Evolutionary conservation across 768 basidiomycete genomes (phyloP), one percentile per base, ranked within the genome.

Genomic region (Tylopilus sp.): DNA sequence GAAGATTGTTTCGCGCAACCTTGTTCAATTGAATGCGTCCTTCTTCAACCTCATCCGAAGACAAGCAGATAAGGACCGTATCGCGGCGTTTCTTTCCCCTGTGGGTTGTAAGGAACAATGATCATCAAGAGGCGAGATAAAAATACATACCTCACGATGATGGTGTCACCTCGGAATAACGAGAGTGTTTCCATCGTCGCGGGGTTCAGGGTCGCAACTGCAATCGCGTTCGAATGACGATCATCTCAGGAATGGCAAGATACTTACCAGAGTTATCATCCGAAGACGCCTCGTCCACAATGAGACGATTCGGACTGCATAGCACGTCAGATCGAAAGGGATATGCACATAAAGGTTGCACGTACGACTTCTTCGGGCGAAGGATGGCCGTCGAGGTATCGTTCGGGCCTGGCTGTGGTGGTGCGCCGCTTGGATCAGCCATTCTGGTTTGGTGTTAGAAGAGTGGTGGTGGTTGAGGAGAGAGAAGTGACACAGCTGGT

Each of bases 21-120:
- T 98, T 98, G 86, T 99, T 99, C 75, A 99, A 77, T 65, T 97
- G 95, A 58, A 99, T 95, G 69, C 92, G 91, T 53, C 97, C 96
- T 73, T 98, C 97, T 63, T 98, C 97, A 56, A 98, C 92, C 56
- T 96, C 92, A 65, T 98, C 97, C 36, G 89, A 90, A 66, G 88
- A 89, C 66, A 99, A 73, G 66, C 94, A 97, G 70, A 98, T 98
- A 56, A 99, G 86, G 38, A 99, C 97, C 9, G 96, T 98, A 64
- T 98, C 95, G 63, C 89, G 86, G 66, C 97, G 86, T 78, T 97
- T 95, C 83, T 98, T 98, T 43, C 97, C 96, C 55, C 95, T 94
- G 46, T 36, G 47, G 24, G 17, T 40, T 50, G 37, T 19, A 52
- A 54, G 37, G 55, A 33, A 30, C 2, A 16, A 1, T 63, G 10